Conservation (phyloP, 345 rosid genomes). For the Toxicodendron radicans region DNA sequence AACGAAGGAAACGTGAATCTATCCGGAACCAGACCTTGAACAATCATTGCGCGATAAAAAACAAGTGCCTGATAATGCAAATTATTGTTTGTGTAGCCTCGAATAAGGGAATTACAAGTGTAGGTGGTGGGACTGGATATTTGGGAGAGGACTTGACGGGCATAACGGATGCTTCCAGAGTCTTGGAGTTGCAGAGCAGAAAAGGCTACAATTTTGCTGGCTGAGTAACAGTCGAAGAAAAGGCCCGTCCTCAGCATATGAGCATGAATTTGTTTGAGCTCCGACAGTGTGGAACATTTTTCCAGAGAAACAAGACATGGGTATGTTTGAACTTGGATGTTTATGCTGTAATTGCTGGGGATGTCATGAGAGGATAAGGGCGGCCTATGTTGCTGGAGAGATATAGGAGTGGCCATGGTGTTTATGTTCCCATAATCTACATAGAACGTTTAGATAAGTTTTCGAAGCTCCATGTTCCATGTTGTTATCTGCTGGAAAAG, state of each 20-base stretch:
- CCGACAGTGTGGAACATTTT: constrained; percentile 7
- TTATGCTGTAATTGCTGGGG: not conserved
- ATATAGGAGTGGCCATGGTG: not conserved
- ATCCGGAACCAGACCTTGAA: constrained; percentile 18
- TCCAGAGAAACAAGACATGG: not conserved
- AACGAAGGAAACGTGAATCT: constrained; percentile 29
- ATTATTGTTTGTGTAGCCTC: constrained; percentile 25
- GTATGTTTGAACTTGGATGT: not conserved
- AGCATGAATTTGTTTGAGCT: constrained; percentile 6
- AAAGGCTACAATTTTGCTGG: not conserved
- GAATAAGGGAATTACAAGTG: constrained; percentile 22
- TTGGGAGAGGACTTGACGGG: constrained; percentile 19
- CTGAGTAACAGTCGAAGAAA: not conserved
- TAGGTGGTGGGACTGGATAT: constrained; percentile 13
- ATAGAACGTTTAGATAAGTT: not conserved
- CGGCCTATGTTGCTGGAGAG: constrained; percentile 6
- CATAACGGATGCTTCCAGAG: constrained; percentile 21
- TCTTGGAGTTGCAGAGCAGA: not conserved
- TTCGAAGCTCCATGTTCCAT: not conserved
- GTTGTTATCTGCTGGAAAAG: not conserved
- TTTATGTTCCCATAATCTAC: constrained; percentile 10
- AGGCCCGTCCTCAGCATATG: not conserved
- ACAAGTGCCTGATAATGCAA: constrained; percentile 6
- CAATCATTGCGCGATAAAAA: constrained; percentile 19
- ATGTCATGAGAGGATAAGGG: constrained; percentile 9